Evolutionary conservation across 176 grass and related monocot species (phyloP), one percentile per base, ranked within the genome.

Genomic region (Hyparrhenia diplandra): DNA sequence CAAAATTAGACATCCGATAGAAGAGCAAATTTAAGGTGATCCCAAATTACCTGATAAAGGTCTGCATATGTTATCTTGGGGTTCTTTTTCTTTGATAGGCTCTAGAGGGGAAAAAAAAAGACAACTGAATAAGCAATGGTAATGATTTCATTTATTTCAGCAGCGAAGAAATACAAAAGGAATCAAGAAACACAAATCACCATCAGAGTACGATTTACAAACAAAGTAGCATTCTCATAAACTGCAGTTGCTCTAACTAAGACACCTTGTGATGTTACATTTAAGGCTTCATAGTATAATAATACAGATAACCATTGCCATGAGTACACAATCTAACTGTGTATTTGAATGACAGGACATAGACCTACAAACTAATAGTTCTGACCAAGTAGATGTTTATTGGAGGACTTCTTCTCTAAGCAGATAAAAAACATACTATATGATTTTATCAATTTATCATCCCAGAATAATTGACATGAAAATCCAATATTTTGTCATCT

Each of bases 1-100:
- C 55, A n/a, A n/a, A 45, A 64, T 0, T 32, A 68, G 10, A 84
- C 25, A 32, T 31, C 34, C 4, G 42, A 24, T 64, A 80, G 39
- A 70, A 16, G 8, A 78, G 30, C 5, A 69, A 68, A 83, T 17
- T 66, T 4, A 86, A 77, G 42, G 47, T 34, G 67, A 41, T 75
- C 4, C 10, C 21, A 31, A 75, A 57, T 86, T 86, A 98, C 95
- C 97, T 99, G 97, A 78, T 99, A 96, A 88, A 99, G 89, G 37
- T 99, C 97, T 30, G 97, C 93, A 59, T 93, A 99, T 61, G 93
- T 95, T 84, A 99, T 75, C 89, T 64, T 99, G 23, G 93, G 90
- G 80, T 88, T 86, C 65, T 87, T 90, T n/a, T 5, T 72, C 73
- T 90, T 95, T 99, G 51, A 99, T 88, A 76, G 93, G 85, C 60